phyloP scores from a whole-genome alignment of 106 monocot species.

The Posidonia australis region DNA sequence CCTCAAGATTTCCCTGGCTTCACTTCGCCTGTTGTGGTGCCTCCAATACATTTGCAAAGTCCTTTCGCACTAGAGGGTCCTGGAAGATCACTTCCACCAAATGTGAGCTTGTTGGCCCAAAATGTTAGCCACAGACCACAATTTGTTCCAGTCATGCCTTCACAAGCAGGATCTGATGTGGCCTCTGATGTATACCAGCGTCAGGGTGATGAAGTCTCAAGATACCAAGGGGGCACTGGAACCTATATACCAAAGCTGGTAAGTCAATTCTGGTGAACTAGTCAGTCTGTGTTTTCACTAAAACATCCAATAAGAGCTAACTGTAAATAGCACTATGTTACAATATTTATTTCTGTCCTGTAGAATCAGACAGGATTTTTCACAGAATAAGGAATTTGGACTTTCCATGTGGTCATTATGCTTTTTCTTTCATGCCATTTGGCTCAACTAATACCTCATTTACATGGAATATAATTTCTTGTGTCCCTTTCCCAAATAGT shows the following conservation, averaged over 20 bases:
- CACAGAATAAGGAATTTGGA: too few relatives aligned
- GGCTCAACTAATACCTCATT: too few relatives aligned
- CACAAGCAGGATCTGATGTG: constrained; percentile 40
- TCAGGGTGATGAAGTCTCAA: constrained; percentile 53
- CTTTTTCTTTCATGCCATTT: too few relatives aligned
- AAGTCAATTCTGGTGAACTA: constrained; percentile 16
- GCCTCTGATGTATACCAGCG: constrained; percentile 30
- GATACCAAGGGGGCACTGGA: constrained; percentile 77
- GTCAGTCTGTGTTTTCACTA: background rate
- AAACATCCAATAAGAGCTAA: background rate
- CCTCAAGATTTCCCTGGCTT: constrained; percentile 23
- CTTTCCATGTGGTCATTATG: too few relatives aligned
- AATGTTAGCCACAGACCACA: constrained; percentile 33
- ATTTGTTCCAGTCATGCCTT: constrained; percentile 44
- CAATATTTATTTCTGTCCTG: too few relatives aligned
- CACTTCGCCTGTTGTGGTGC: constrained; percentile 27
- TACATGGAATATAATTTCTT: too few relatives aligned
- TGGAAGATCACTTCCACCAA: constrained; percentile 42
- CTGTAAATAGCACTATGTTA: too few relatives aligned
- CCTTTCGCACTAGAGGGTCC: constrained; percentile 50
- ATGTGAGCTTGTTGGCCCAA: constrained; percentile 36
- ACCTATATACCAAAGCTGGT: constrained; percentile 88
- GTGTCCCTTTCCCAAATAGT: too few relatives aligned
- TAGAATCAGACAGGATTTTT: too few relatives aligned
- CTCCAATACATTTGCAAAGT: constrained; percentile 42